A percentile compares a stretch with the other conserved stretches of the same genome.
Evolutionary conservation across 2,329 filamentous ascomycete species (phyloP).

Genomic region (Beauveria sp.): DNA sequence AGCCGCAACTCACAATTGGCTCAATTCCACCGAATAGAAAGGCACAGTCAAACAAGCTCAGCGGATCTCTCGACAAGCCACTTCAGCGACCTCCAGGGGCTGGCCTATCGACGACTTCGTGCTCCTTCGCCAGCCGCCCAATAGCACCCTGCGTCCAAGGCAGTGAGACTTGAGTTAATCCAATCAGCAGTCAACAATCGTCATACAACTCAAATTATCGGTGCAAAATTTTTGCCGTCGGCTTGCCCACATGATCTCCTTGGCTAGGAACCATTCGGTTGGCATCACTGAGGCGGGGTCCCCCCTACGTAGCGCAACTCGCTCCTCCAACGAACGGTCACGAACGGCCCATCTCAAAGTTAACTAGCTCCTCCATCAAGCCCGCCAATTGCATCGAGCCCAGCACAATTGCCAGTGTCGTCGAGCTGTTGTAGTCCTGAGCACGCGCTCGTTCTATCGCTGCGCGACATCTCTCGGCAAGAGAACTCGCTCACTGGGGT

Average conservation of each 20-base stretch:
- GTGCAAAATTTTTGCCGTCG: background rate
- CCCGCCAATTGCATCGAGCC: background rate
- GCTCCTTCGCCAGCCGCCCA: background rate
- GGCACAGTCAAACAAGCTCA: background rate
- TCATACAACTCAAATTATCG: background rate
- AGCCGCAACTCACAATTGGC: background rate
- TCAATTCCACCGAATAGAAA: background rate
- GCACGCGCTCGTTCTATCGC: background rate
- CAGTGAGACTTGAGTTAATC: background rate
- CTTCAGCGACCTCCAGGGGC: background rate
- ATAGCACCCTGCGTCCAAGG: background rate
- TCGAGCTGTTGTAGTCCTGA: background rate
- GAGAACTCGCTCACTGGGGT: background rate
- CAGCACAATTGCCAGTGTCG: background rate
- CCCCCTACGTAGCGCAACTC: background rate
- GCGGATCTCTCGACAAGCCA: background rate
- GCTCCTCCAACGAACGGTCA: background rate
- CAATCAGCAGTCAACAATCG: background rate
- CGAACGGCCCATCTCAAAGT: slow-evolving; percentile 2
- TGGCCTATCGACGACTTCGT: background rate
- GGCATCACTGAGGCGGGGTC: background rate
- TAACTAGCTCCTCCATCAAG: background rate
- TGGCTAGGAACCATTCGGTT: background rate
- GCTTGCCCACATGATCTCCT: background rate
- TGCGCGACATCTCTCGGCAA: background rate